These are phyloP conservation scores for Aureobasidium lini DNA, from an alignment of 2,329 filamentous ascomycete species.

Conservation along the genomic window DNA sequence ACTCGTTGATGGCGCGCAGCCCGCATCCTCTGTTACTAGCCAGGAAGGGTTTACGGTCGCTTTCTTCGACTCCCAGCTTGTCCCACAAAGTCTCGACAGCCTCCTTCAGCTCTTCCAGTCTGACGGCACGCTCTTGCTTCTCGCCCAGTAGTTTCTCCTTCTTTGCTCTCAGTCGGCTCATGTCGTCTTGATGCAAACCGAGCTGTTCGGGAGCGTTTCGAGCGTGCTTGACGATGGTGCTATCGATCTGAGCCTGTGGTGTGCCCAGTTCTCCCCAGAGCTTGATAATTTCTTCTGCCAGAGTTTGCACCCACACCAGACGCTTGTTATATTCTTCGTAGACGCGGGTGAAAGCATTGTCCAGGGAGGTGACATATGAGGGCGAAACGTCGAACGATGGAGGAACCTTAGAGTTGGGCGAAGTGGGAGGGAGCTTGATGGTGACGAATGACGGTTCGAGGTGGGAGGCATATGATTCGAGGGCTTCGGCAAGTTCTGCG, in stretches of 20 bases:
- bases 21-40: slow-evolving; percentile 85
- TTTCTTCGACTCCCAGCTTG: slow-evolving; percentile 73
- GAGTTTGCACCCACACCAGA: slow-evolving; percentile 63
- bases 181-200: slow-evolving; percentile 80
- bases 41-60: slow-evolving; percentile 77
- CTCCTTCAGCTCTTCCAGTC: slow-evolving; percentile 64
- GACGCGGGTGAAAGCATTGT: slow-evolving; percentile 85
- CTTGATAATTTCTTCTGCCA: slow-evolving; percentile 80
- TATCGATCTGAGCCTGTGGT: slow-evolving; percentile 86
- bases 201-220: slow-evolving; percentile 88
- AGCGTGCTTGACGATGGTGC: slow-evolving; percentile 78
- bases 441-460: slow-evolving; percentile 83
- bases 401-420: slow-evolving; percentile 66
- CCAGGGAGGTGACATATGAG: slow-evolving; percentile 76
- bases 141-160: slow-evolving; percentile 81
- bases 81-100: slow-evolving; percentile 86
- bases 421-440: slow-evolving; percentile 76
- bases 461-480: slow-evolving; percentile 94
- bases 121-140: slow-evolving; percentile 76
- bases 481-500: slow-evolving; percentile 79
- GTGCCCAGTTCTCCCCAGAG: slow-evolving; percentile 94
- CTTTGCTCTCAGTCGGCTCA: slow-evolving; percentile 62
- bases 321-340: slow-evolving; percentile 94
- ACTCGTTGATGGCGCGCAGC: slow-evolving; percentile 87
- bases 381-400: slow-evolving; percentile 88